Conservation (phyloP, 2,329 filamentous ascomycete species). For the Lasiodiplodia citricola region DNA sequence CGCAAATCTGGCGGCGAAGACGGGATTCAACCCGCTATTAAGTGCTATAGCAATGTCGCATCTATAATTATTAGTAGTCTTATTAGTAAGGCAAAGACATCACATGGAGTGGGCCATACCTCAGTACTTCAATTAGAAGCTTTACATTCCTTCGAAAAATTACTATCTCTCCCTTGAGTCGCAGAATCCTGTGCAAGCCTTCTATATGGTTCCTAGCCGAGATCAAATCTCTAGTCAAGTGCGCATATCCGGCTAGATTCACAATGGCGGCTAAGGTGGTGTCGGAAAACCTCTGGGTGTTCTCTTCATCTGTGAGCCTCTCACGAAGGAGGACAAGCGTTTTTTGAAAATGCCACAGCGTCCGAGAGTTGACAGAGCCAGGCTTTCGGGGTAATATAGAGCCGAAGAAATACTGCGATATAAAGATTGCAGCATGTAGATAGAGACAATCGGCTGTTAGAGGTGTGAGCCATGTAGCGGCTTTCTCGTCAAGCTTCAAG, state of each 20-base stretch:
- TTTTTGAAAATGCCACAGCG: background rate
- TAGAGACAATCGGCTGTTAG: background rate
- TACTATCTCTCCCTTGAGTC: background rate
- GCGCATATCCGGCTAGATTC: background rate
- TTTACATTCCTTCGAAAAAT: background rate
- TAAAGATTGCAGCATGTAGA: background rate
- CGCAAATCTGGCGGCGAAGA: too few relatives aligned
- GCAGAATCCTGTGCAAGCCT: background rate
- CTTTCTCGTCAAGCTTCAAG: background rate
- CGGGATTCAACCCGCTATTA: too few relatives aligned
- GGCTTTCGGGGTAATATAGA: background rate
- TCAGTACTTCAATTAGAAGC: background rate
- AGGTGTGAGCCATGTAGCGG: background rate
- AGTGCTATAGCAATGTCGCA: background rate
- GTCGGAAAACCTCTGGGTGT: background rate
- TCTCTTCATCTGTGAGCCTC: background rate
- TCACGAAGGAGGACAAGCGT: background rate
- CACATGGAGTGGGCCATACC: background rate
- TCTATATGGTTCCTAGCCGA: background rate
- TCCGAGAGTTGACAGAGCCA: background rate
- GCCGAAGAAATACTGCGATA: background rate
- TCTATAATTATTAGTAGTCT: background rate
- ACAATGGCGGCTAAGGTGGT: background rate
- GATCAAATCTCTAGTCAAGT: background rate
- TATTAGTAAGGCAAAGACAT: background rate